Conservation (phyloP, 1,284 basidiomycete species). For the Baeospora myosura region DNA sequence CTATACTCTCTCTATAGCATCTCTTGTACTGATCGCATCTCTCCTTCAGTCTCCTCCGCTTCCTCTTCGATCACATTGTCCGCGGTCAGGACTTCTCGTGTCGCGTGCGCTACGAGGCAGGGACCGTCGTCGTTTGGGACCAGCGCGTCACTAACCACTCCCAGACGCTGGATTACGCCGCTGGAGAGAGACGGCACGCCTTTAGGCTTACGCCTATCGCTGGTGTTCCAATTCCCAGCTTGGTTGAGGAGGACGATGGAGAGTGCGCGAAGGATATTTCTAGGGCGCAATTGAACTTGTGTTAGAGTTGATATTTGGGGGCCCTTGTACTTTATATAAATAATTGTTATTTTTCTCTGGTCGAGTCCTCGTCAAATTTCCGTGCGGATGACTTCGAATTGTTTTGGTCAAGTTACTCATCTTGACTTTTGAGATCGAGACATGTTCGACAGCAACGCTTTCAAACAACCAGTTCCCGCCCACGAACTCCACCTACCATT, state of each 20-base stretch:
- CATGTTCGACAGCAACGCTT: no score
- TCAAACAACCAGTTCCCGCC: no score
- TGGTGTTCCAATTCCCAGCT: constrained; percentile 6
- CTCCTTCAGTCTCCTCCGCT: constrained; percentile 31
- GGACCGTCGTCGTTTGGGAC: constrained; percentile 43
- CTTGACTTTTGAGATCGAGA: no score
- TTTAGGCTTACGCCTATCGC: constrained; percentile 7
- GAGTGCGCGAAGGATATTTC: no score
- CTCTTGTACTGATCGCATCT: neutral
- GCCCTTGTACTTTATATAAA: no score
- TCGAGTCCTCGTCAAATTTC: no score
- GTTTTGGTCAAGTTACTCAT: no score
- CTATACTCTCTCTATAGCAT: neutral
- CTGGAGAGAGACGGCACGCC: constrained; percentile 6
- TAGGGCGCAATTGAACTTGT: no score
- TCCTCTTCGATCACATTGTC: constrained; percentile 48
- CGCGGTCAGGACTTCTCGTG: constrained; percentile 41
- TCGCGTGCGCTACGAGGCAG: constrained; percentile 35
- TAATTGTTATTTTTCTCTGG: no score
- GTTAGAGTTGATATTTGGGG: no score
- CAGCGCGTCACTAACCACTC: constrained; percentile 6
- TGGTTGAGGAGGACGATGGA: constrained; percentile 8
- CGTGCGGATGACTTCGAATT: no score
- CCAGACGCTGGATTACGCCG: constrained; percentile 5
- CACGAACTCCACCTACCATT: no score